Percentiles rank a stretch among this genome's conserved stretches.
Conservation (phyloP, 2,329 filamentous ascomycete genomes). For the Rutstroemia sp. region DNA sequence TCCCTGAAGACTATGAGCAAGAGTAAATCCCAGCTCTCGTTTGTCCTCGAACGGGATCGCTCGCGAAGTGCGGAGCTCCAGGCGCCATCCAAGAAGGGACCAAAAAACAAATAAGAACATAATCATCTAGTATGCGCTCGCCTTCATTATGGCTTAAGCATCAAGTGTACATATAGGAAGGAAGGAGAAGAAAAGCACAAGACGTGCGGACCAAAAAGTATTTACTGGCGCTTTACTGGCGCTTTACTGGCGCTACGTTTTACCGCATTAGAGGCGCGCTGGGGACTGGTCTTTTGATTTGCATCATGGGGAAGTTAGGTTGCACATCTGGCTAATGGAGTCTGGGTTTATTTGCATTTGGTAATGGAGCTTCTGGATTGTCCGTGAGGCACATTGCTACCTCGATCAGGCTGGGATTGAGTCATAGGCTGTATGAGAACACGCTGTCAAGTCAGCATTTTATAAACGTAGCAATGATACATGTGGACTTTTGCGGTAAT, state of each 20-base stretch:
- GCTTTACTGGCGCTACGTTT: constrained; percentile 1
- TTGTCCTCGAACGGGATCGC: constrained; percentile 49
- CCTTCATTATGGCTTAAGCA: neutral
- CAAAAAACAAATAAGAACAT: constrained; percentile 2
- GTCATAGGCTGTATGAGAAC: no score
- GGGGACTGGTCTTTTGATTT: neutral
- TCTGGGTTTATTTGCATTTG: constrained; percentile 5
- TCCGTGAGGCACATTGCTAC: neutral
- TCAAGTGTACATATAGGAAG: constrained; percentile 5
- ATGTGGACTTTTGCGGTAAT: no score
- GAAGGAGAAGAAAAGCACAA: neutral
- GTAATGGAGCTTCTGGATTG: constrained; percentile 7
- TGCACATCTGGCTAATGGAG: constrained; percentile 1
- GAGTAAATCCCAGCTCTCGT: constrained; percentile 52
- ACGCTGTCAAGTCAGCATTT: no score
- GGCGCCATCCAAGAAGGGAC: neutral
- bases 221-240: constrained; percentile 1
- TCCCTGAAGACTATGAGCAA: constrained; percentile 40
- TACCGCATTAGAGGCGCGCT: constrained; percentile 1
- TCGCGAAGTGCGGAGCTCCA: constrained; percentile 28
- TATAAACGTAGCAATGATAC: no score
- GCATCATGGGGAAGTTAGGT: constrained; percentile 4
- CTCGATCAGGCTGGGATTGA: no score
- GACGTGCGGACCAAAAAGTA: constrained; percentile 4
- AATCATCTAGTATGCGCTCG: neutral